Evolutionary conservation across 108 stramenopile species (phyloP), one percentile per base, ranked within the genome.

Genomic region (Aurantiochytrium sp.): DNA sequence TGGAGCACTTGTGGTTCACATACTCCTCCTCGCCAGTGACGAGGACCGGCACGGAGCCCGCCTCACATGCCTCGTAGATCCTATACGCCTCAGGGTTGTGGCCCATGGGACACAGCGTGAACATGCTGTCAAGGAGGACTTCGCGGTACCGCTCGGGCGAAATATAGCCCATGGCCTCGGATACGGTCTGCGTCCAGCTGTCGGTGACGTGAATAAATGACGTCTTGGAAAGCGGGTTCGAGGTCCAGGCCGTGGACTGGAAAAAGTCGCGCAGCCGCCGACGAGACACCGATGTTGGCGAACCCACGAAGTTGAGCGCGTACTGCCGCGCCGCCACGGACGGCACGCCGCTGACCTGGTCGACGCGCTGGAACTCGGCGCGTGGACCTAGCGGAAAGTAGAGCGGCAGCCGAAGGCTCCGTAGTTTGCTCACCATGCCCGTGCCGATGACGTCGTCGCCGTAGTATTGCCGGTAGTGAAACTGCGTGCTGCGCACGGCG

Each of bases 21-120:
- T 90, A 88, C 55, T 86, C 15, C 30, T 54, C 85, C 36, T 87
- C 89, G 15, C 39, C 19, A 12, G 39, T 81, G 4, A 86, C 88
- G 4, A 92, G n/a, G 1, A 92, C 69, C 4, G 92, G 92, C 19
- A 92, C 90, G 8, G 88, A 89, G 22, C 92, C 92, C 45, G 91
- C 89, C 45, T 90, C 87, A 0, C 91, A 89, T 21, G 91, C 91
- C 55, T 92, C 92, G 22, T 87, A 92, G n/a, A 92, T 37, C 39
- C 92, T 88, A 85, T 91, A 92, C 17, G 90, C 91, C 55, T 92
- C 92, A 15, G 92, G 91, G 73, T 92, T 92, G 88, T 92, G 92
- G 32, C 92, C 92, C 21, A 86, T 65, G 4, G 92, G 92, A 10
- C 91, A 88, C 19, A 92, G 36, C 21, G 92, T 92, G 55, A 92